A percentile compares a stretch with the other conserved stretches of the same genome.
Evolutionary conservation across 495 filamentous ascomycete genomes (phyloP).

Genomic region (Xylaria palmicola): DNA sequence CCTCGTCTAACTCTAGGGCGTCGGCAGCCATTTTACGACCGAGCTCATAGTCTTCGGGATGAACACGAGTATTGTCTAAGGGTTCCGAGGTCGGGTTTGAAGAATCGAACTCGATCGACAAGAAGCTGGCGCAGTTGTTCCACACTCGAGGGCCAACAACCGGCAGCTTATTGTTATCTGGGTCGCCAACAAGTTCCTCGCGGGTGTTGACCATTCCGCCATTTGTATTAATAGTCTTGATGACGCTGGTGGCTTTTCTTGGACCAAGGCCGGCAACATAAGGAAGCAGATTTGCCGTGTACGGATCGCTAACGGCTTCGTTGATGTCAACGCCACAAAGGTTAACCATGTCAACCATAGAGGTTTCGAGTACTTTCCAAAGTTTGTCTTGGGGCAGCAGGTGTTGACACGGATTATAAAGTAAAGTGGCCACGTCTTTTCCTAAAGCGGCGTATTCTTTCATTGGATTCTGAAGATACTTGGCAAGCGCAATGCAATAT

Average conservation of each 20-base stretch:
- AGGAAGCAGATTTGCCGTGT: constrained; percentile 82
- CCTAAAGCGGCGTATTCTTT: constrained; percentile 93
- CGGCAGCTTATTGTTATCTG: constrained; percentile 68
- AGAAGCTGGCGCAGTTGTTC: constrained; percentile 94
- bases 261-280: constrained; percentile 93
- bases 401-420: constrained; percentile 86
- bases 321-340: constrained; percentile 93
- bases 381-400: constrained; percentile 84
- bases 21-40: constrained; percentile 98
- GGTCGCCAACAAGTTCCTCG: constrained; percentile 82
- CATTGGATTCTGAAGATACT: constrained; percentile 90
- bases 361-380: constrained; percentile 80
- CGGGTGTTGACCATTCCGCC: constrained; percentile 80
- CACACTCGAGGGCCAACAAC: constrained; percentile 89
- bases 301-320: constrained; percentile 74
- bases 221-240: constrained; percentile 88
- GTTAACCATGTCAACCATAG: constrained; percentile 98
- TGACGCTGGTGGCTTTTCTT: constrained; percentile 79
- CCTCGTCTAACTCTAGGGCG: constrained; percentile 92
- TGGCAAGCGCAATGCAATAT: constrained; percentile 85
- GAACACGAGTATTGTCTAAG: constrained; percentile 92
- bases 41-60: constrained; percentile 97
- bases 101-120: constrained; percentile 82
- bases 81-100: constrained; percentile 80
- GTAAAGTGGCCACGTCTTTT: constrained; percentile 79